A percentile compares a stretch with the other conserved stretches of the same genome.
Evolutionary conservation across 345 rosid species (phyloP).

Genomic region (Viola odorata): DNA sequence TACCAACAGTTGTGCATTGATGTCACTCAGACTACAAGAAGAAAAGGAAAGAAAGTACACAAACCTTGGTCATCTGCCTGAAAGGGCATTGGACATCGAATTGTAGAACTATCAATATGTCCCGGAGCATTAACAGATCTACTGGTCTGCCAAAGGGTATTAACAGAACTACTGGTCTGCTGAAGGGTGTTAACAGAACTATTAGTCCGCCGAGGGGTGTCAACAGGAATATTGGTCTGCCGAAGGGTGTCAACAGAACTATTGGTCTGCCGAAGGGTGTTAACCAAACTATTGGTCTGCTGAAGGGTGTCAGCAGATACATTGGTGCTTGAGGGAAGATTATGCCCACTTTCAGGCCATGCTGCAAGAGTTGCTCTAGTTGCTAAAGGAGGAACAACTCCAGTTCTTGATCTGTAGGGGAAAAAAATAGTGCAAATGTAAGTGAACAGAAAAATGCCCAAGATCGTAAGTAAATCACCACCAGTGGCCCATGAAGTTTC

Average conservation of each 20-base stretch:
- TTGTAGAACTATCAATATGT: conserved; percentile 19
- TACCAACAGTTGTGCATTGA: neutral
- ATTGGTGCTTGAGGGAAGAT: conserved; percentile 17
- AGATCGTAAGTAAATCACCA: neutral
- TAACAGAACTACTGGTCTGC: conserved; percentile 1
- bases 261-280: neutral
- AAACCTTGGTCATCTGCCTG: conserved; percentile 44
- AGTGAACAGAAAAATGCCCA: neutral
- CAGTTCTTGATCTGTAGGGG: conserved; percentile 53
- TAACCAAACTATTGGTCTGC: neutral
- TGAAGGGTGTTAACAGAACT: neutral
- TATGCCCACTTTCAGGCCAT: conserved; percentile 45
- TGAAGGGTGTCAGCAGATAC: conserved; percentile 2
- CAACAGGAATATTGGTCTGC: conserved; percentile 1
- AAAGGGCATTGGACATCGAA: conserved; percentile 28
- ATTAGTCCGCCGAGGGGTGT: neutral
- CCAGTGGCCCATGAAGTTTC: neutral
- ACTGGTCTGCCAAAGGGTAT: neutral
- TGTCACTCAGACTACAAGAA: neutral
- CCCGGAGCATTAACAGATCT: conserved; percentile 4
- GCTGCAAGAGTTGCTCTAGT: conserved; percentile 84
- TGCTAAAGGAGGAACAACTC: conserved; percentile 57
- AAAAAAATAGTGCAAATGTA: neutral
- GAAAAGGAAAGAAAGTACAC: conserved; percentile 1
- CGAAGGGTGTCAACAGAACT: neutral